Base-by-base conservation (phyloP, 2,329 filamentous ascomycete genomes). In the Colletotrichum sp. region DNA sequence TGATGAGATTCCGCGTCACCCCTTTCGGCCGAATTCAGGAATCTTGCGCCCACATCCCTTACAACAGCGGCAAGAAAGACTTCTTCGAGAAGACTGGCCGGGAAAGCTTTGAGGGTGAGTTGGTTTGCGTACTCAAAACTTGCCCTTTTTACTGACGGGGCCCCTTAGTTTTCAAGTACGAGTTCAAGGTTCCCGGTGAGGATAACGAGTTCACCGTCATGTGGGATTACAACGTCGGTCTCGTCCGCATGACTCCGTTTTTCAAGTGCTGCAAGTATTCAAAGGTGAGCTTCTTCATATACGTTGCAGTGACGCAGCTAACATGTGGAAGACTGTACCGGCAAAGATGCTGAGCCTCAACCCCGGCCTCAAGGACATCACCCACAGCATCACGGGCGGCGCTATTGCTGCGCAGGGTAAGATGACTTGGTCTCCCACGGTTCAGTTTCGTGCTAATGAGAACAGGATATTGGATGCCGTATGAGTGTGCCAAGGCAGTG, bases 201-300 rank as follows among this genome's bases (percentile, higher is more conserved):
- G 90, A 93, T 3, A 90, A 88, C 77, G 88, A 91, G 68, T 96
- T 94, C 83, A 92, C 91, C 1, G 93, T 99, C 76, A 96, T 98
- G 92, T 99, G 97, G 97, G 97, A 99, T 84, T 98, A 98, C 86
- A 96, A 98, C 80, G 92, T 96, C 77, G 97, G 97, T 10, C 92
- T 99, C 34, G 96, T 99, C 77, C 93, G 96, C 77, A 98, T 98
- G 85, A 98, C 96, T 3, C 94, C 96, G 32, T 95, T 99, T 82
- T 99, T 99, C 90, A 98, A 98, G 84, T 96, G 94, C 79, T 93
- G 93, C 82, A 93, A 94, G 78, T 96, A 96, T 82, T 91, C 93
- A 78, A 99, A 99, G 92, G 96, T 48, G 16, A 34, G n/a, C 24
- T 12, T 61, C 6, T 9, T 30, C 32, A 24, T 26, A 34, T 21